Evolutionary conservation across 2,329 filamentous ascomycete genomes (phyloP), one percentile per base, ranked within the genome.

Genomic region (Botryotinia narcissicola): DNA sequence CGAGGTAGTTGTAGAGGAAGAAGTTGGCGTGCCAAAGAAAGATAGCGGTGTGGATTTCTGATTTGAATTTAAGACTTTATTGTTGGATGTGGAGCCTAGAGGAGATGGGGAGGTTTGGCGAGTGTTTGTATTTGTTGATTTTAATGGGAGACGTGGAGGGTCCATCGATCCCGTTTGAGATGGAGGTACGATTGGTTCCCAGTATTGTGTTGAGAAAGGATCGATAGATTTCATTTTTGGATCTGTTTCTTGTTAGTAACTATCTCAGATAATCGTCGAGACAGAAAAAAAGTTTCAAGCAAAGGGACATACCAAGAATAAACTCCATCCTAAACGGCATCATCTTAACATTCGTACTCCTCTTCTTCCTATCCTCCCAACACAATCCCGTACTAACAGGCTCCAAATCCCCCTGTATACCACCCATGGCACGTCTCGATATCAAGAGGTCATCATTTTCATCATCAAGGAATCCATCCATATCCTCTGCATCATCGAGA

Each of bases 131-230:
- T 80, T 81, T 57, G 80, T 76, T 14, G 77, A 74, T 37, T 78
- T 77, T 20, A 83, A 77, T 0, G 81, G 82, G 0, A 80, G 75
- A 32, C 82, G 81, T 7, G 81, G 82, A 25, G 82, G 81, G 7
- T 82, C 74, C 81, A 82, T 82, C 12, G 76, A 35, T 46, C 71
- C 64, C 22, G 48, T 37, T 57, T 1, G 74, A 8, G 68, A 44
- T 14, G 73, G 64, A 32, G 71, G 37, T 20, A 61, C 46, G 6
- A 71, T 37, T 42, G 78, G 69, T 32, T 76, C 81, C 96, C 96
- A 98, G 82, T 98, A 98, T 0, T 85, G 82, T 0, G 89, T 89
- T 0, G 93, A 95, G 80, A 95, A 97, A 0, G 96, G 96, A 79
- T 99, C 91, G 76, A 99, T 95, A 12, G 90, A 83, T 54, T 87